Evolutionary conservation across 2,329 filamentous ascomycete genomes (phyloP), one percentile per base, ranked within the genome.

Genomic region (Trichoderma koningiopsis): DNA sequence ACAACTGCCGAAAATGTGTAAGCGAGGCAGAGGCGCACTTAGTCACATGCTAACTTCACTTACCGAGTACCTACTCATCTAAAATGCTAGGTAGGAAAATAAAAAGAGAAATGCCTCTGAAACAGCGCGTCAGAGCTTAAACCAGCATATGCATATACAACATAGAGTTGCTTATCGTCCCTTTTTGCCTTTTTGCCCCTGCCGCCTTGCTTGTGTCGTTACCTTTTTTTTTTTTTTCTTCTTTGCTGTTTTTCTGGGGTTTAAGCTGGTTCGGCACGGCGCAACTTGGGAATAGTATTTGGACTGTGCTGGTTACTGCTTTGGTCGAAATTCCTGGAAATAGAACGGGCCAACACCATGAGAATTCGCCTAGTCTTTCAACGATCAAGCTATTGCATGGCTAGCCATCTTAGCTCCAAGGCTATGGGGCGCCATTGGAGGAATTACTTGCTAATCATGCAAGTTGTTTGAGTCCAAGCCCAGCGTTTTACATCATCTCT

Each of bases 1-100:
- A 14, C 60, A 63, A 63, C 47, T 63, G 47, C 60, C 60, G 60
- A 63, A 63, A 55, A 49, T 29, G 47, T 24, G 31, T 24, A 55
- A 55, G 60, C 60, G 60, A 53, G 47, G 14, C 22, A 33, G 40
- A 63, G 33, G 4, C 31, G 29, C 31, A 37, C 6, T 37, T 27
- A 8, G 11, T 19, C 33, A 24, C 49, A 22, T 5, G 14, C 37
- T 10, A 35, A 13, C 33, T 5, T 35, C 5, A 16, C 35, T 14
- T 16, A 16, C 35, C 13, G 14, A 16, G 27, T 27, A 27, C 27
- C 35, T 40, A 40, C 10, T 11, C 13, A 37, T 11, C 6, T 5
- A 16, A 4, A 22, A 19, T 40, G n/a, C 29, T 24, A 40, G 22
- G 27, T 24, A 40, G 22, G 27, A 11, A 27, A 33, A 11, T 33